Base-by-base conservation (phyloP, 2,329 filamentous ascomycete genomes). In the Fusarium lyarnte region DNA sequence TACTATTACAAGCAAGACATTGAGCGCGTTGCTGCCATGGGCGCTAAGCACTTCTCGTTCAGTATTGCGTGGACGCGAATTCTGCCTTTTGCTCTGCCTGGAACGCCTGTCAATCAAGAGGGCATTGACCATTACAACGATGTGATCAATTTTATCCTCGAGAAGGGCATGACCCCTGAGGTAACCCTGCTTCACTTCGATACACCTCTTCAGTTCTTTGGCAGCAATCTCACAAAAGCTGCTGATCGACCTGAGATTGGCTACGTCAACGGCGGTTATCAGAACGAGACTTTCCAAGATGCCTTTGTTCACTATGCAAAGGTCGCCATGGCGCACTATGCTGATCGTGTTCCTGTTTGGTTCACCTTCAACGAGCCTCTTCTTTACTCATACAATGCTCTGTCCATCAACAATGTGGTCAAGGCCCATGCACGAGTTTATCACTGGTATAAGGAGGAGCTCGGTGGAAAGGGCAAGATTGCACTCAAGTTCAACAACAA, bases 1-100 rank as follows among this genome's bases (percentile, higher is more conserved):
- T 88, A 87, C 66, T 77, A 87, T 12, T 89, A 88, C 73, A 88
- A 88, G 76, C 87, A 88, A 77, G 85, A 88, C 45, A 87, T 89
- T 46, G 86, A 85, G 63, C 82, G 86, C 0, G 80, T 88, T 13
- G 86, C 86, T 2, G 81, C 84, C 6, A 82, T 89, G 77, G 87
- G 87, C 0, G 82, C 87, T 13, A 82, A 82, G 47, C 84, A 87
- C 53, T 88, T 87, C 75, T 84, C 85, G 6, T 88, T 88, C 68
- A 85, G 84, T 8, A 86, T 88, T 59, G 78, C 85, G 0, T 88
- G 87, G 86, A 81, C 85, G 4, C 79, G 87, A 10, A 86, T 89
- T 43, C 73, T 89, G 14, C 87, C 87, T 0, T 89, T 88, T 69
- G 84, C 82, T 1, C 69, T 85, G 13, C 83, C 83, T 1, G 85